Evolutionary conservation across 805 yeast genomes (phyloP), one percentile per base, ranked within the genome.

Genomic region (Pichia eremophila): DNA sequence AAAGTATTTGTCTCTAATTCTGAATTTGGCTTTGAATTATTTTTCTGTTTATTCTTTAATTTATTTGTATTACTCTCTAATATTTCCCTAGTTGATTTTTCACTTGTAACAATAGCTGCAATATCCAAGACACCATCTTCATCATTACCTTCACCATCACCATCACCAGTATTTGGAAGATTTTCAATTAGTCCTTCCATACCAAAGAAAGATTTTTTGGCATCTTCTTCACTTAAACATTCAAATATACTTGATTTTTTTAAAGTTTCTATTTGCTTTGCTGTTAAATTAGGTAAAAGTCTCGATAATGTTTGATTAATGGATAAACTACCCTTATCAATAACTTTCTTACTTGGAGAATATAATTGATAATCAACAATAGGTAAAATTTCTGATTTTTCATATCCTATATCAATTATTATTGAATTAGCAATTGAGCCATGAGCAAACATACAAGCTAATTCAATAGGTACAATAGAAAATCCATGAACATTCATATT

Each of bases 51-150:
- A 18, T 47, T 51, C 6, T 39, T 50, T 2, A 34, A 8, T 29
- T 54, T 53, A 15, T 51, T 55, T 14, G 17, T 22, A 38, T 57
- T 61, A 35, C 56, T 58, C 39, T 63, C 64, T 43, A 66, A 50
- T 8, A 66, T 56, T 43, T 57, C 89, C 45, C 85, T 72, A 2
- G 89, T 78, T 22, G 67, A 57, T 52, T 82, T 77, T 14, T 81
- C 88, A 51, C 86, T 81, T 2, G 93, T 78, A 12, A 90, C 93
- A 55, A 90, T 79, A 39, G 89, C 87, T 2, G 96, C 96, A 43
- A 91, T 89, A 62, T 91, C 96, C 37, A 88, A 73, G 4, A 81
- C 78, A 46, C 88, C 95, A 31, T 84, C 91, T 37, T 79, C 87
- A 6, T 70, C 73, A 28, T 59, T 56, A 27, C 19, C 31, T 29